A percentile compares a stretch with the other conserved stretches of the same genome.
Evolutionary conservation across 441 rosid genomes (phyloP).

Genomic region (Jatropha multifida): DNA sequence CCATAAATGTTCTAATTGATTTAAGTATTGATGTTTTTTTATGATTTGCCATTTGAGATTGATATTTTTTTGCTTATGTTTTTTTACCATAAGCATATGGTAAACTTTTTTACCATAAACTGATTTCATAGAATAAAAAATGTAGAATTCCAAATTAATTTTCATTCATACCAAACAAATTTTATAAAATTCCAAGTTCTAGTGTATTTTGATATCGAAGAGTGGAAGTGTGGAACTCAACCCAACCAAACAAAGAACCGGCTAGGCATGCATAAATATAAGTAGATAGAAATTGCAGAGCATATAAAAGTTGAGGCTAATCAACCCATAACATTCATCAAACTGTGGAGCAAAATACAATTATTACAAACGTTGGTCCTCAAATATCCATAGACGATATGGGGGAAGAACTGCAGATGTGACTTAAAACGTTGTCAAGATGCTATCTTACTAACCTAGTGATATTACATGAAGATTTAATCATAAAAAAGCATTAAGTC

Average conservation of each 20-base stretch:
- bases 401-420: too few species aligned
- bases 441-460: neutral
- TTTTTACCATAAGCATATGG: too few species aligned
- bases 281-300: neutral
- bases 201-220: too few species aligned
- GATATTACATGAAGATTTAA: slow-evolving; percentile 2
- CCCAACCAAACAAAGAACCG: neutral
- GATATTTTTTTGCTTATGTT: too few species aligned
- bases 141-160: too few species aligned
- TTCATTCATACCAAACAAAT: too few species aligned
- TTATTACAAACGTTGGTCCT: neutral
- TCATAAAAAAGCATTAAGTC: neutral
- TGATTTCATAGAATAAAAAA: too few species aligned
- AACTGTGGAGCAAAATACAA: neutral
- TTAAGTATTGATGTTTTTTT: too few species aligned
- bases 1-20: too few species aligned
- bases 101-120: too few species aligned
- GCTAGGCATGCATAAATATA: neutral
- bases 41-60: too few species aligned
- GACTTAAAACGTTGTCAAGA: neutral
- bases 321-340: neutral
- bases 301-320: neutral
- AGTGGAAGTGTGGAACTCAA: neutral
- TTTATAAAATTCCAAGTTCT: too few species aligned
- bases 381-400: neutral